These are phyloP conservation scores for Streptanthus diversifolius DNA, from an alignment of 345 rosid genomes.

Conservation along the genomic window DNA sequence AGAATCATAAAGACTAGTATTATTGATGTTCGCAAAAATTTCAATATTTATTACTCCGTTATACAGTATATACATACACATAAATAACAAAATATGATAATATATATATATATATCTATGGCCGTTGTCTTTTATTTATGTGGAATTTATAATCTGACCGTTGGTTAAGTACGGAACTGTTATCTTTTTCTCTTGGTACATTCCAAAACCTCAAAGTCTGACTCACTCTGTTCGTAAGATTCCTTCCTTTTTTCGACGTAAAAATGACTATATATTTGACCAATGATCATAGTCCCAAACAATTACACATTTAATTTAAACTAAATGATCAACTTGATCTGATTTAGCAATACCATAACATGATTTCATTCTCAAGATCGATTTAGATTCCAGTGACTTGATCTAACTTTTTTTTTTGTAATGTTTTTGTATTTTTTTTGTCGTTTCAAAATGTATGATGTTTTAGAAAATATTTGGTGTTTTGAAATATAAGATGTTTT, in stretches of 20 bases:
- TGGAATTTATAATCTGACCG: conserved; percentile 8
- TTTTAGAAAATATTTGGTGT: too few relatives aligned
- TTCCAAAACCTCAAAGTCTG: neutral
- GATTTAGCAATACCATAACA: too few relatives aligned
- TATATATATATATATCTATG: neutral
- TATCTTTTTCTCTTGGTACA: neutral
- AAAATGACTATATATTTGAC: neutral
- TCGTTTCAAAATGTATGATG: too few relatives aligned
- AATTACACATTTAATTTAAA: neutral
- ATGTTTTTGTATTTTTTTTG: too few relatives aligned
- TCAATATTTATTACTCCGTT: neutral
- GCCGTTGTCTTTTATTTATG: neutral
- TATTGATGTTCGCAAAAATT: neutral
- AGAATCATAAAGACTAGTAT: neutral
- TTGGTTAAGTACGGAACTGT: conserved; percentile 6
- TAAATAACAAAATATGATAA: neutral
- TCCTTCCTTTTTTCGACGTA: neutral
- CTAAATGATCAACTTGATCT: too few relatives aligned
- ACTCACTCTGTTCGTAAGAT: conserved; percentile 2
- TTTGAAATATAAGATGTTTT: too few relatives aligned
- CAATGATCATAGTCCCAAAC: neutral
- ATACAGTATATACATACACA: too few relatives aligned
- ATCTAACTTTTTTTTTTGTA: too few relatives aligned
- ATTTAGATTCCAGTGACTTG: too few relatives aligned
- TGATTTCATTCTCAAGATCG: too few relatives aligned